Evolutionary conservation across 208 protist species (phyloP).

Genomic region (Tritrichomonas foetus): DNA sequence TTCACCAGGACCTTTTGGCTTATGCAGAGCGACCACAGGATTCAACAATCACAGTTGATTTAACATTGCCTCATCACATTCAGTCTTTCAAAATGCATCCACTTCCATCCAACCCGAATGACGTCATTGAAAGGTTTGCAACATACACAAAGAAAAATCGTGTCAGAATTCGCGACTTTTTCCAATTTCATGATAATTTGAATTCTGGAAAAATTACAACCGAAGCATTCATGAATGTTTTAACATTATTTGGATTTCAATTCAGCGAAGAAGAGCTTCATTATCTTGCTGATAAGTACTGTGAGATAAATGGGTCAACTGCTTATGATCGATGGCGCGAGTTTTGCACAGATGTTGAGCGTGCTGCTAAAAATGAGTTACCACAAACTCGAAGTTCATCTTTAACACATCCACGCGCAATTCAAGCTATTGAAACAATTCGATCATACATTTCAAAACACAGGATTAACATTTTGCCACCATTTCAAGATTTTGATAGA

Average conservation of each 20-base stretch:
- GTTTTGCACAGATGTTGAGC: conserved; percentile 8
- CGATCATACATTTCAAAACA: background rate
- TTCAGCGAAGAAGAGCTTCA: background rate
- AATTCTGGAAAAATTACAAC: background rate
- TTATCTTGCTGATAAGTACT: background rate
- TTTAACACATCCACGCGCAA: background rate
- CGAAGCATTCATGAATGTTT: conserved; percentile 8
- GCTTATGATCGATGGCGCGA: background rate
- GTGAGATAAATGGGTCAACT: background rate
- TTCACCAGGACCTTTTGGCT: background rate
- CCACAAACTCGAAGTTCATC: background rate
- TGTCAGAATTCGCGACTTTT: conserved; percentile 13
- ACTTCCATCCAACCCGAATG: background rate
- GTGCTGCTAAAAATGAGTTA: background rate
- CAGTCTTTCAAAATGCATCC: background rate
- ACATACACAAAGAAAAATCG: background rate
- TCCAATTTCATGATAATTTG: background rate
- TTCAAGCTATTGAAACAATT: background rate
- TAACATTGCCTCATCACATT: background rate
- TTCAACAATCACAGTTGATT: background rate
- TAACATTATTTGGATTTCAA: conserved; percentile 9
- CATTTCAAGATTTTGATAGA: conserved; percentile 31
- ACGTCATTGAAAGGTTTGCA: conserved; percentile 1
- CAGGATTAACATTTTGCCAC: conserved; percentile 13
- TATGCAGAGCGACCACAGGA: background rate